Evolutionary conservation across 192 early-diverging fungal genomes (phyloP), one percentile per base, ranked within the genome.

Genomic region (Pecoramyces ruminantium): DNA sequence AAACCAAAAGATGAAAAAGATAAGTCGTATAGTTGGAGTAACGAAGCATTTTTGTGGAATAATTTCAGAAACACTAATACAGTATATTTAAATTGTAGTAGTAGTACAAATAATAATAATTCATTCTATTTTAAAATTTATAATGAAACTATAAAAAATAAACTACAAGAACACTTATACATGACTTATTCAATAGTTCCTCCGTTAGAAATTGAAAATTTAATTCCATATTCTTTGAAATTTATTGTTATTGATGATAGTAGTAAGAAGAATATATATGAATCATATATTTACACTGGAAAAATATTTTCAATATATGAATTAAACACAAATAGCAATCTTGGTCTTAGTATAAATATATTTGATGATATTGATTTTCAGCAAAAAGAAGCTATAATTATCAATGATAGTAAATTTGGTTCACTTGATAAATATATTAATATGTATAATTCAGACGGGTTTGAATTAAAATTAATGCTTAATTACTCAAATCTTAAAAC

Each of bases 181-280:
- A 77, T 90, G 78, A 86, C 82, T 5, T 86, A 89, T 38, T 81
- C 82, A 81, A 78, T 90, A 4, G 29, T 87, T 9, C 84, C 88
- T 78, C 96, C 96, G 38, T 93, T 92, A 81, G 93, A 95, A 86
- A 88, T 99, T 30, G 98, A 99, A 87, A 99, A 99, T 81, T 86
- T 98, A 28, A 86, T 99, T 34, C 98, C 98, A 0, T 98, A 93
- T 83, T 90, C 95, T 79, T 87, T 96, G 82, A 88, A 89, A 27
- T 94, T 95, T 79, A 86, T 86, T n/a, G 88, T 99, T 17, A 85
- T 91, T 78, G 96, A 6, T n/a, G 51, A 67, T 67, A n/a, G 17
- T 18, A n/a, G 9, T 27, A 67, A n/a, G n/a, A 11, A n/a, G 17
- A 18, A 51, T 27, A n/a, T n/a, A 11, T 67, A 17, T 67, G 25